Evolutionary conservation across 2,329 filamentous ascomycete species (phyloP), one percentile per base, ranked within the genome.

Genomic region (Exophiala xenobiotica): DNA sequence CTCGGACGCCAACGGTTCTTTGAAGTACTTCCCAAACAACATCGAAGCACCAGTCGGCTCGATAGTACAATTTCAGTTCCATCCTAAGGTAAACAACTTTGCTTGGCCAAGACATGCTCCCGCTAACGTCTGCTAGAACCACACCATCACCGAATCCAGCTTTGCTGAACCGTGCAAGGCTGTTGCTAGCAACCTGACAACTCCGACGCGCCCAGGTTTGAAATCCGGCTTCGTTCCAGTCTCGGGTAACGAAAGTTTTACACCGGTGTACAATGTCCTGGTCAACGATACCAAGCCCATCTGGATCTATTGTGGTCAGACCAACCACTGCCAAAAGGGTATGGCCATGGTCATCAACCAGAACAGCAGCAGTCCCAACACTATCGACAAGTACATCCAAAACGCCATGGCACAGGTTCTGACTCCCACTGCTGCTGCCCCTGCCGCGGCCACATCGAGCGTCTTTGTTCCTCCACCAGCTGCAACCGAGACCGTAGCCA

Each of bases 271-370:
- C 71, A 89, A 85, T 52, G 74, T 92, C 63, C 78, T 77, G 67
- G 73, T 93, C 68, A 85, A 83, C 64, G 76, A 82, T 68, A 80
- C 78, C 38, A 85, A 78, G 49, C 88, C 88, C 23, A 75, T 91
- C 59, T 93, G 88, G 87, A 73, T 88, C 59, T 92, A 86, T 77
- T 92, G 88, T 72, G 83, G 82, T 23, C 85, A 90, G 68, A 82
- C 67, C 39, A 80, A 77, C 64, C 88, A 93, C 73, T 93, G 88
- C 70, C 80, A 90, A 68, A 72, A 67, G 41, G 86, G 86, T 56
- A 90, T 90, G 85, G 78, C 79, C 51, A 85, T 88, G 74, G 86
- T 88, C 24, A 83, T 90, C 66, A 90, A 91, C 70, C 56, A 57
- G 29, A 56, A 58, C 52, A 46, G 46, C 38, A 48, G 43, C 8